Evolutionary conservation across 2,329 filamentous ascomycete species (phyloP).

Genomic region (Parascedosporium putredinis): DNA sequence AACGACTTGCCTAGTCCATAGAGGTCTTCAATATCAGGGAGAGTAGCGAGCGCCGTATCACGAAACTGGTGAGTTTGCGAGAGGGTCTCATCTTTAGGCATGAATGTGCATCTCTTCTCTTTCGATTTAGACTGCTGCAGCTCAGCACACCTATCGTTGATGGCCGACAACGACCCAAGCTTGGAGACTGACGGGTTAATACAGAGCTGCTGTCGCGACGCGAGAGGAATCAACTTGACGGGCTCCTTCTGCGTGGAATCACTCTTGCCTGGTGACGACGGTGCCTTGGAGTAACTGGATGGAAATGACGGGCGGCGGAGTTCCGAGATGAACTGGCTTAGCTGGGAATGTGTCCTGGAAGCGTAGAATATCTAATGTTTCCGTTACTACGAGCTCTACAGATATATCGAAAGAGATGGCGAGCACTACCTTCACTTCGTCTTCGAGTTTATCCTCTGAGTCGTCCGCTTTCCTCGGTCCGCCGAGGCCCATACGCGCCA

Average conservation of each 20-base stretch:
- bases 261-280: slow-evolving; percentile 15
- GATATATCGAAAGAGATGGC: slow-evolving; percentile 4
- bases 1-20: slow-evolving; percentile 66
- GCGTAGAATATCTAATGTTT: slow-evolving; percentile 66
- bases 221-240: slow-evolving; percentile 73
- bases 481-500: slow-evolving; percentile 53
- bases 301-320: slow-evolving; percentile 69
- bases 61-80: slow-evolving; percentile 68
- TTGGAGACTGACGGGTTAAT: slow-evolving; percentile 76
- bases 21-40: slow-evolving; percentile 91
- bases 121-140: slow-evolving; percentile 61
- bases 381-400: slow-evolving; percentile 19
- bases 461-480: slow-evolving; percentile 23
- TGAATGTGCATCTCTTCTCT: slow-evolving; percentile 57
- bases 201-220: slow-evolving; percentile 78
- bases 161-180: slow-evolving; percentile 62
- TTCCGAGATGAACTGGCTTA: slow-evolving; percentile 80
- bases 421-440: slow-evolving; percentile 54
- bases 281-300: slow-evolving; percentile 48
- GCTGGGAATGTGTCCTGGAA: slow-evolving; percentile 83
- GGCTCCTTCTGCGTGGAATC: slow-evolving; percentile 19
- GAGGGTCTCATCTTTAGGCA: slow-evolving; percentile 69
- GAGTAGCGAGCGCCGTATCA: slow-evolving; percentile 70
- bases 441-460: slow-evolving; percentile 37
- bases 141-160: slow-evolving; percentile 89